These are phyloP conservation scores for Eucalyptus pumila DNA, from an alignment of 345 rosid genomes.

Conservation along the genomic window DNA sequence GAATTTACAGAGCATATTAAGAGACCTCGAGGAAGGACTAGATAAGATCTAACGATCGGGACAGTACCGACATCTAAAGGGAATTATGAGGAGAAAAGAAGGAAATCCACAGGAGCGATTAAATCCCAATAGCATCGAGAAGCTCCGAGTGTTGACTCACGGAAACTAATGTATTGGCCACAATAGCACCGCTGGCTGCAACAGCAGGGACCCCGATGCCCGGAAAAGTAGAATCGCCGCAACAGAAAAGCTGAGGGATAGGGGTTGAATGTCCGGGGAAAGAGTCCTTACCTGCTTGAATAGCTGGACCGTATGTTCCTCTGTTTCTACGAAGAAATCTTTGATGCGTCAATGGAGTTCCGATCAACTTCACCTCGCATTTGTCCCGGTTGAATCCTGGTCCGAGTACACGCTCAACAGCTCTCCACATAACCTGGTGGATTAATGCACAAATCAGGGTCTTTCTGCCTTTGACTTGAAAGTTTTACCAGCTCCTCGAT, in stretches of 20 bases:
- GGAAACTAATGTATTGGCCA: constrained; percentile 71
- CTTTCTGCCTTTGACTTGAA: background rate
- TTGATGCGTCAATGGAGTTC: constrained; percentile 79
- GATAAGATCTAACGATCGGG: background rate
- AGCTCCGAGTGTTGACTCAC: constrained; percentile 71
- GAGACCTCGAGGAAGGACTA: background rate
- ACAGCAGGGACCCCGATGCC: constrained; percentile 91
- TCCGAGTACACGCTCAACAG: constrained; percentile 75
- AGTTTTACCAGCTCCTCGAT: background rate
- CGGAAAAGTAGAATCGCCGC: constrained; percentile 91
- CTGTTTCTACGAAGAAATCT: constrained; percentile 70
- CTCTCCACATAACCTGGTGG: constrained; percentile 77
- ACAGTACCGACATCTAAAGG: background rate
- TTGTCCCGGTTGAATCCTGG: constrained; percentile 60
- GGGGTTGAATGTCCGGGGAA: constrained; percentile 85
- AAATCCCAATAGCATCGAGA: constrained; percentile 78
- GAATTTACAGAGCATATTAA: background rate
- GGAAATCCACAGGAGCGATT: background rate
- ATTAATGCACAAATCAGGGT: background rate
- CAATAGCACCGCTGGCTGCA: constrained; percentile 89
- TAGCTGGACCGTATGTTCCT: constrained; percentile 84
- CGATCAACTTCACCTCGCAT: constrained; percentile 78
- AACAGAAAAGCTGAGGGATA: constrained; percentile 58
- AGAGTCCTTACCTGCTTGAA: constrained; percentile 63
- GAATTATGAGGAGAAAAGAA: background rate